Conservation (phyloP, 768 basidiomycete species). For the Leccinum imitatum region DNA sequence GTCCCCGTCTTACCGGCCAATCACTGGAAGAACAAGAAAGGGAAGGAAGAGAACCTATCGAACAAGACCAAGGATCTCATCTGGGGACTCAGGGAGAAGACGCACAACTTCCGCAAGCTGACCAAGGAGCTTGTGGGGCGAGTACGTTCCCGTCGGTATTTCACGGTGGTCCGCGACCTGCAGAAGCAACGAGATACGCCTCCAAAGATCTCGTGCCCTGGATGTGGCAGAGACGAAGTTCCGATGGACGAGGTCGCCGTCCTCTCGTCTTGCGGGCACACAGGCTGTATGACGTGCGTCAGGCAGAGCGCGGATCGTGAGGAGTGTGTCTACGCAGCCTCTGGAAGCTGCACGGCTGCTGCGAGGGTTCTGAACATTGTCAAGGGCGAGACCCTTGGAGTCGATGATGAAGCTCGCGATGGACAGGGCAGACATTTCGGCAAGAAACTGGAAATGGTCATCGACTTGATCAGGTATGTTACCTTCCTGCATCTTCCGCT, state of each 20-base stretch:
- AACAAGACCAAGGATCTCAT: slow-evolving; percentile 59
- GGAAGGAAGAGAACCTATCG: slow-evolving; percentile 54
- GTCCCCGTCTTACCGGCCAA: slow-evolving; percentile 37
- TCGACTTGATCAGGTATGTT: slow-evolving; percentile 71
- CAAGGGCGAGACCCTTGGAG: slow-evolving; percentile 71
- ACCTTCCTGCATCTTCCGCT: neutral
- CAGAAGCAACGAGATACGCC: slow-evolving; percentile 71
- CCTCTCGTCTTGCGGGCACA: slow-evolving; percentile 90
- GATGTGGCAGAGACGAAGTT: slow-evolving; percentile 54
- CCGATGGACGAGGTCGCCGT: slow-evolving; percentile 74
- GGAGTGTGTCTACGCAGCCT: slow-evolving; percentile 74
- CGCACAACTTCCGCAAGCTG: slow-evolving; percentile 80
- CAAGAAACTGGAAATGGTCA: slow-evolving; percentile 76
- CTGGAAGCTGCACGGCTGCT: slow-evolving; percentile 72
- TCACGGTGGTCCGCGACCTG: slow-evolving; percentile 85
- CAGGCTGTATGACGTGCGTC: slow-evolving; percentile 78
- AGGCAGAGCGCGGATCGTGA: slow-evolving; percentile 69
- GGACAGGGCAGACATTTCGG: slow-evolving; percentile 77
- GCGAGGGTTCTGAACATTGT: slow-evolving; percentile 84
- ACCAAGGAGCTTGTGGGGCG: slow-evolving; percentile 89
- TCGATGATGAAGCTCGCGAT: slow-evolving; percentile 74
- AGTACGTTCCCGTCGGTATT: slow-evolving; percentile 87
- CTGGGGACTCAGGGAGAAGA: slow-evolving; percentile 85
- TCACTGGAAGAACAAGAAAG: slow-evolving; percentile 45
- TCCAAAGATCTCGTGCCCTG: slow-evolving; percentile 59